Evolutionary conservation across 495 filamentous ascomycete species (phyloP).

Genomic region (Aspergillus sclerotiicarbonarius): DNA sequence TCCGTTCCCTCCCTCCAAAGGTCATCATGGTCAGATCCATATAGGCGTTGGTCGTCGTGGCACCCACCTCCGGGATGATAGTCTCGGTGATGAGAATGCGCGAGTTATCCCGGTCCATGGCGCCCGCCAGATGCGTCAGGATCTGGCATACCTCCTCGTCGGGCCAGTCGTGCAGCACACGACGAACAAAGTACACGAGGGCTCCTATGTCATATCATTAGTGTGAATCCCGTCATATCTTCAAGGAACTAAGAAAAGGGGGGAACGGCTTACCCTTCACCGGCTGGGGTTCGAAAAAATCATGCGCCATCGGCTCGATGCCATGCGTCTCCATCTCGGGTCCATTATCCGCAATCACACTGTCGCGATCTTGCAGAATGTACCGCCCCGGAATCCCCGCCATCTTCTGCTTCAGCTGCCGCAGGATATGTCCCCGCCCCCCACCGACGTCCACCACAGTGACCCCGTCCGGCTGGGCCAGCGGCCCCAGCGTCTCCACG

Average conservation of each 20-base stretch:
- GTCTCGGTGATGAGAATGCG: slow-evolving; percentile 17
- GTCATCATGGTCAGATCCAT: slow-evolving; percentile 8
- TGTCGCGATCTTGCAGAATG: slow-evolving; percentile 45
- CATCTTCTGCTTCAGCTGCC: slow-evolving; percentile 26
- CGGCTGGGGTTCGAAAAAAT: slow-evolving; percentile 49
- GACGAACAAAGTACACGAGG: slow-evolving; percentile 24
- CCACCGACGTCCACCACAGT: slow-evolving; percentile 53
- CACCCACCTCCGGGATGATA: slow-evolving; percentile 2
- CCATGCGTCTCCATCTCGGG: slow-evolving; percentile 35
- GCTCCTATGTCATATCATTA: slow-evolving; percentile 15
- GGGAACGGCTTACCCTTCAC: slow-evolving; percentile 23
- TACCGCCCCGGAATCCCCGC: slow-evolving; percentile 35
- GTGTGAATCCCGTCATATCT: not conserved
- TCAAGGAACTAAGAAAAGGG: not conserved
- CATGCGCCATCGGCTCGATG: slow-evolving; percentile 34
- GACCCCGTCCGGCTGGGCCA: slow-evolving; percentile 7
- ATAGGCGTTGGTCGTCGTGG: not conserved
- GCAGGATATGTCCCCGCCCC: slow-evolving; percentile 41
- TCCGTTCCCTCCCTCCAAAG: slow-evolving; percentile 9
- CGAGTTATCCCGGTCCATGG: slow-evolving; percentile 31
- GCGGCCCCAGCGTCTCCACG: slow-evolving; percentile 1
- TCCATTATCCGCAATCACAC: slow-evolving; percentile 40
- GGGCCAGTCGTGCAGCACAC: slow-evolving; percentile 48
- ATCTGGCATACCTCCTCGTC: slow-evolving; percentile 38
- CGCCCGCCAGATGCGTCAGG: slow-evolving; percentile 36